Evolutionary conservation across 1,139 yeast genomes (phyloP).

Genomic region (Yamadazyma siamensis): DNA sequence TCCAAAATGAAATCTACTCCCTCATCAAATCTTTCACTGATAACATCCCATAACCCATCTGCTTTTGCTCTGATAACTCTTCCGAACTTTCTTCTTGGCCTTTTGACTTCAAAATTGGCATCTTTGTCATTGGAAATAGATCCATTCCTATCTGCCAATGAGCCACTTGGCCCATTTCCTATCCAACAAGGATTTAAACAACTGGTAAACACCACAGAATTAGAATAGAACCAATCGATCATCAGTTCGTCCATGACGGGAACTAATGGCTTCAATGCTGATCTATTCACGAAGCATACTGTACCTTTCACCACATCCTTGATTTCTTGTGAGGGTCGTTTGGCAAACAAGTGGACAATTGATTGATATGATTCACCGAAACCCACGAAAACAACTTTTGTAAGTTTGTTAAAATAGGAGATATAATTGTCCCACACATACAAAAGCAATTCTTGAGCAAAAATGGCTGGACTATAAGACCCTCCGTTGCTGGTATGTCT

Average conservation of each 20-base stretch:
- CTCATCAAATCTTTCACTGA: conserved; percentile 81
- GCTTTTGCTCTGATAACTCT: conserved; percentile 71
- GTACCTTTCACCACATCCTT: conserved; percentile 67
- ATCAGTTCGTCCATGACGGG: conserved; percentile 86
- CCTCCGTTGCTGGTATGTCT: conserved; percentile 17
- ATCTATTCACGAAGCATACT: conserved; percentile 65
- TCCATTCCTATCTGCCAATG: conserved; percentile 19
- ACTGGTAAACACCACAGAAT: conserved; percentile 79
- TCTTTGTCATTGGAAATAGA: conserved; percentile 14
- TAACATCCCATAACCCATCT: conserved; percentile 73
- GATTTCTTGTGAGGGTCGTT: conserved; percentile 58
- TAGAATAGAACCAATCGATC: conserved; percentile 88
- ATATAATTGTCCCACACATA: conserved; percentile 91
- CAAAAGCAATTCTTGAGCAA: conserved; percentile 72
- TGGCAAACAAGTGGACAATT: conserved; percentile 82
- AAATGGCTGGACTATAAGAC: conserved; percentile 55
- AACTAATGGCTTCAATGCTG: conserved; percentile 68
- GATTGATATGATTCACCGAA: conserved; percentile 89
- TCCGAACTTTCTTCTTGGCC: conserved; percentile 88
- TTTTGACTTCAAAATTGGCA: conserved; percentile 44
- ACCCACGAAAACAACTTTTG: conserved; percentile 77
- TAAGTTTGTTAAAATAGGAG: conserved; percentile 63
- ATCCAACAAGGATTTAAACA: conserved; percentile 78
- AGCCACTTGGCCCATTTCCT: conserved; percentile 17
- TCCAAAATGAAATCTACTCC: conserved; percentile 81